Evolutionary conservation across 768 basidiomycete genomes (phyloP).

Genomic region (Suillus discolor): DNA sequence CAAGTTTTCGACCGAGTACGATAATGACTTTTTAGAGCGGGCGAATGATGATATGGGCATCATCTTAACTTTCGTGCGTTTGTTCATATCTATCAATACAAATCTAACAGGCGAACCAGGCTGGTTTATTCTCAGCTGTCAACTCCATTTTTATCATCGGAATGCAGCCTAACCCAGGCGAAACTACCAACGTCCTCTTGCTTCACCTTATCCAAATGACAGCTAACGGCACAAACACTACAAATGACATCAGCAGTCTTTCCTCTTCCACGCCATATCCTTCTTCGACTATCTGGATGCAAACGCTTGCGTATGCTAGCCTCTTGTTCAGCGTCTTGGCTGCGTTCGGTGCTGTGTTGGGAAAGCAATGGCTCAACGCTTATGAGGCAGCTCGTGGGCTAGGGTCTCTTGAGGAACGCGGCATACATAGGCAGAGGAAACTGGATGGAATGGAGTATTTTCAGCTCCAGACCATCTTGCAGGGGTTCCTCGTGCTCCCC

Average conservation of each 20-base stretch:
- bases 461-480: background rate
- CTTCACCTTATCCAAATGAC: background rate
- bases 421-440: background rate
- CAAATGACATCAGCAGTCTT: no score
- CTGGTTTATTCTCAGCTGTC: constrained; percentile 41
- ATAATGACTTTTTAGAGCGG: constrained; percentile 15
- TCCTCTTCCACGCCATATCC: no score
- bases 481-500: constrained; percentile 6
- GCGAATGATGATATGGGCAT: constrained; percentile 18
- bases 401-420: background rate
- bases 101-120: constrained; percentile 20
- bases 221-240: no score
- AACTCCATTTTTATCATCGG: constrained; percentile 39
- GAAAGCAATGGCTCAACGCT: background rate
- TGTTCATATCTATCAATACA: background rate
- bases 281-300: no score
- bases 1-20: constrained; percentile 14
- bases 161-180: constrained; percentile 28
- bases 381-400: background rate
- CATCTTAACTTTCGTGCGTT: constrained; percentile 22
- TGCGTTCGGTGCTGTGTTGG: background rate
- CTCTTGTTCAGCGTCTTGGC: background rate
- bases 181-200: constrained; percentile 25
- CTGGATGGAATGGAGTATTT: background rate
- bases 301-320: no score